Evolutionary conservation across 768 basidiomycete species (phyloP), one percentile per base, ranked within the genome.

Genomic region (Lyophyllum atratum): DNA sequence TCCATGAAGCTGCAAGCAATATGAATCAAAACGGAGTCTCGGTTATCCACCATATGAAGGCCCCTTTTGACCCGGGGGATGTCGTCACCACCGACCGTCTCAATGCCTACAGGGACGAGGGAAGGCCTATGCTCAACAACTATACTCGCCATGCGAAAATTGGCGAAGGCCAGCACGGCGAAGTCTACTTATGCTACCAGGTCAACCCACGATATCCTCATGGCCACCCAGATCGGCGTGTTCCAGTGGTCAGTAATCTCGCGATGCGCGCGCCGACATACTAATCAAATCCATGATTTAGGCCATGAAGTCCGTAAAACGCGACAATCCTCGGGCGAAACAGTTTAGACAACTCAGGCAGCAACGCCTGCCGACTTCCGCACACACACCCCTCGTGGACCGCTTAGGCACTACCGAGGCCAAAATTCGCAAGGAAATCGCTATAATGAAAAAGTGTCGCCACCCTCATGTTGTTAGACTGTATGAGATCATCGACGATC

Each of bases 391-490:
- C 24, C 73, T 92, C n/a, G 81, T 81, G 4, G 88, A 90, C 70
- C 82, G 82, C 58, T 80, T 90, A 40, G 80, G 83, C 55, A 88
- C 84, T 22, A 85, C 85, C 28, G 93, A 93, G 68, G 80, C 85
- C 60, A 93, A 93, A 75, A 93, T 97, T 59, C 81, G 86, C 63
- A 89, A 87, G 71, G 96, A 98, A 75, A 95, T 98, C 57, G 97
- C 97, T 2, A 95, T 98, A 71, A 97, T 99, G 93, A 98, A 98
- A 79, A 95, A 97, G 69, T 89, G 92, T 66, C 78, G 87, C 46
- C 94, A 97, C 67, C 88, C 90, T 0, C 88, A 97, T 69, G 87
- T 97, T 56, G 94, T 98, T 11, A 80, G 89, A 60, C 81, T 99
- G 55, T 85, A 86, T 64, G 95, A 98, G 71, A 94, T 98, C 68